Conservation (phyloP, 495 filamentous ascomycete genomes). For the Podospora australis region DNA sequence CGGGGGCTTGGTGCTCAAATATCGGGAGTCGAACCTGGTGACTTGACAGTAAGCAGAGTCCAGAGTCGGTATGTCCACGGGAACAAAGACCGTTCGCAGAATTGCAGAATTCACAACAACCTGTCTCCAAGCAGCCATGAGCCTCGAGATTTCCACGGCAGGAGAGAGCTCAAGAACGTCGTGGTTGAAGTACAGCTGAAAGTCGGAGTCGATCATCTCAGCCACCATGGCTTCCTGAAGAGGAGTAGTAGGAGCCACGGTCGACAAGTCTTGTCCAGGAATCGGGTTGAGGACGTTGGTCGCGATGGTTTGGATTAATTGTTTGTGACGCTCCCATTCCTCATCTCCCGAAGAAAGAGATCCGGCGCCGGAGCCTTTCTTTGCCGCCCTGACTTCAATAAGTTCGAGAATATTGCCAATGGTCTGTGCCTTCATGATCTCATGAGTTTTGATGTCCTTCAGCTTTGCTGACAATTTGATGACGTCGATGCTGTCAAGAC, state of each 20-base stretch:
- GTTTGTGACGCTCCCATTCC: too few species aligned
- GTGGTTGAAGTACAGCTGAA: slow-evolving; percentile 72
- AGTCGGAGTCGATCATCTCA: slow-evolving; percentile 61
- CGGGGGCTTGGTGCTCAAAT: not conserved
- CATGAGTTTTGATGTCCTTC: slow-evolving; percentile 57
- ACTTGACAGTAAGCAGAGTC: slow-evolving; percentile 58
- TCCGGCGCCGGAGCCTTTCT: too few species aligned
- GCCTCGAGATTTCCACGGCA: slow-evolving; percentile 40
- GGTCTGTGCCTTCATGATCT: slow-evolving; percentile 62
- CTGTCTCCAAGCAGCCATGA: slow-evolving; percentile 54
- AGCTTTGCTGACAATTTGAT: slow-evolving; percentile 63
- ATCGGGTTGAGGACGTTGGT: too few species aligned
- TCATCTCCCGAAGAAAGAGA: not conserved
- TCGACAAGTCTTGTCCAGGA: slow-evolving; percentile 38
- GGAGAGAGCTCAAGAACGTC: slow-evolving; percentile 53
- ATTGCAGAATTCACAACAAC: slow-evolving; percentile 59
- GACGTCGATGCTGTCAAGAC: slow-evolving; percentile 63
- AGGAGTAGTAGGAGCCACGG: slow-evolving; percentile 52
- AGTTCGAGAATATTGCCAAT: slow-evolving; percentile 29
- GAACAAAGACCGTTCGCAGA: slow-evolving; percentile 64
- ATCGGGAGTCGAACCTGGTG: slow-evolving; percentile 33
- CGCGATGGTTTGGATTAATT: slow-evolving; percentile 32
- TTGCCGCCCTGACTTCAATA: not conserved
- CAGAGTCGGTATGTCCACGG: slow-evolving; percentile 51
- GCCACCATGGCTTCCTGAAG: slow-evolving; percentile 79